phyloP scores from a whole-genome alignment of 306 rosid species.

The Vachellia pachyceras region DNA sequence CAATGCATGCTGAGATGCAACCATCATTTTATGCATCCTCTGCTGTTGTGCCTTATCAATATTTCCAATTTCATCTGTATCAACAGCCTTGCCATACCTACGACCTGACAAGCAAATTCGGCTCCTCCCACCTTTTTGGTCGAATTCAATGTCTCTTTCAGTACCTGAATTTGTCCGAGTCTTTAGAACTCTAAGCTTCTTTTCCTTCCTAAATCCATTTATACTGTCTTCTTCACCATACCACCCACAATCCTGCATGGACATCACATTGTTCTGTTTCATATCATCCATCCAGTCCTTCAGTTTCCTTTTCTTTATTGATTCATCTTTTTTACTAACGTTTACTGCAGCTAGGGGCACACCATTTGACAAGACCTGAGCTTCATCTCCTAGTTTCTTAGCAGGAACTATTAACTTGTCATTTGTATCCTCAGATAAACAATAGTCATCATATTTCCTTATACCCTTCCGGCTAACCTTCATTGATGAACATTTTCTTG shows the following conservation, averaged over 20 bases:
- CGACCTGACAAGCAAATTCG: conserved; percentile 43
- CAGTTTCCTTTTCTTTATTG: conserved; percentile 64
- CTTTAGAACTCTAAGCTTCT: conserved; percentile 46
- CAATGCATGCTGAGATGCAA: conserved; percentile 43
- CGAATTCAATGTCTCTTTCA: conserved; percentile 49
- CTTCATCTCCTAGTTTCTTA: conserved; percentile 50
- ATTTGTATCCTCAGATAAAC: conserved; percentile 48
- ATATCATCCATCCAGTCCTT: conserved; percentile 55
- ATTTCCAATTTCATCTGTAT: conserved; percentile 39
- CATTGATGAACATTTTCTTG: conserved; percentile 46
- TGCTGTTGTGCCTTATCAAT: conserved; percentile 45
- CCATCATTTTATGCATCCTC: conserved; percentile 46
- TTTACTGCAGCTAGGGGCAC: conserved; percentile 42
- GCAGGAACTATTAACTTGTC: conserved; percentile 46
- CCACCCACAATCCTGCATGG: conserved; percentile 43
- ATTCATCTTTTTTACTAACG: conserved; percentile 38
- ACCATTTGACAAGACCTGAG: conserved; percentile 48
- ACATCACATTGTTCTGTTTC: conserved; percentile 41
- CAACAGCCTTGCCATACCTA: conserved; percentile 36
- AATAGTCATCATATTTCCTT: conserved; percentile 49
- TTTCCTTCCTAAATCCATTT: conserved; percentile 58
- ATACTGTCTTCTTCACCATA: conserved; percentile 51
- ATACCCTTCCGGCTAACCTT: conserved; percentile 52
- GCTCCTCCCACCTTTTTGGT: conserved; percentile 46
- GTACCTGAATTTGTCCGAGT: conserved; percentile 34